These are phyloP conservation scores for Erodium texanum DNA, from an alignment of 441 rosid genomes.

Conservation along the genomic window DNA sequence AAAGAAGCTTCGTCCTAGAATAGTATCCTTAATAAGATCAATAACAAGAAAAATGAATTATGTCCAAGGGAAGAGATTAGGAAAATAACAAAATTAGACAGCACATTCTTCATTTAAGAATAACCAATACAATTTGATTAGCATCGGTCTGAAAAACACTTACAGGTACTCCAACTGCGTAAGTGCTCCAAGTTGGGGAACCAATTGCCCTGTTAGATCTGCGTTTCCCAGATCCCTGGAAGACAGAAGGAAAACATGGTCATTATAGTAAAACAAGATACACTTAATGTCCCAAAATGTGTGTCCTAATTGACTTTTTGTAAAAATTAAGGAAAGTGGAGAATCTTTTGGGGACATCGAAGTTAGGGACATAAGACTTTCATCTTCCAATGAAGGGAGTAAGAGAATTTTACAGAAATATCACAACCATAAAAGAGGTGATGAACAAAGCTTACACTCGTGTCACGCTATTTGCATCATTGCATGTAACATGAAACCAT, in stretches of 20 bases:
- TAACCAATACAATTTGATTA: background rate
- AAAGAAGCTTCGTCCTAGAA: background rate
- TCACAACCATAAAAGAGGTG: slow-evolving; percentile 6
- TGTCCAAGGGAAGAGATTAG: background rate
- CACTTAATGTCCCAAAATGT: background rate
- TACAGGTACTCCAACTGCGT: slow-evolving; percentile 88
- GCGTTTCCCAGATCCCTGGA: slow-evolving; percentile 90
- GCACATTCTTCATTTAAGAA: background rate
- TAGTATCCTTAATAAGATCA: background rate
- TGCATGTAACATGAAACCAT: slow-evolving; percentile 96
- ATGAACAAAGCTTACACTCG: slow-evolving; percentile 53
- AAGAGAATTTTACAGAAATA: background rate
- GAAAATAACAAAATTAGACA: background rate
- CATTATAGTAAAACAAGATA: background rate
- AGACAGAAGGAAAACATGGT: slow-evolving; percentile 9
- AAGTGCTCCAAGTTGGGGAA: slow-evolving; percentile 77
- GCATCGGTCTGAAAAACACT: slow-evolving; percentile 20
- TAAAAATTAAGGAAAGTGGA: background rate
- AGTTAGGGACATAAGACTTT: background rate
- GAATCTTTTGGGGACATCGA: background rate
- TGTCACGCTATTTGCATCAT: slow-evolving; percentile 84
- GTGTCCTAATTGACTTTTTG: background rate
- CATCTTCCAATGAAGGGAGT: background rate
- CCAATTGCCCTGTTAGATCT: slow-evolving; percentile 74
- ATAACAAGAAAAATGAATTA: background rate